These are phyloP conservation scores for Paraurostyla sp. DNA, from an alignment of 73 alveolate genomes.

Conservation along the genomic window DNA sequence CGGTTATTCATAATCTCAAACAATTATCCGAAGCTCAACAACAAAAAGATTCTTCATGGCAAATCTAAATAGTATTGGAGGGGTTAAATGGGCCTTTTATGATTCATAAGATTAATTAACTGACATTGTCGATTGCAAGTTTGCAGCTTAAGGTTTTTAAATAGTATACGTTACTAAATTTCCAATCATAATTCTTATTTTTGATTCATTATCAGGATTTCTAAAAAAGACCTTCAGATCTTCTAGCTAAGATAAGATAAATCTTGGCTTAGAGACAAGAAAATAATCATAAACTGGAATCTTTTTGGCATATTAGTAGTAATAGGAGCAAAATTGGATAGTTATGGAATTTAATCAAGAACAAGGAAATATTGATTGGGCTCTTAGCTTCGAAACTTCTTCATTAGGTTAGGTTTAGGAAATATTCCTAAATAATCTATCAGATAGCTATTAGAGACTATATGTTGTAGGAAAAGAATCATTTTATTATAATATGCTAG, in stretches of 20 bases:
- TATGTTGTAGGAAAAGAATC: not conserved
- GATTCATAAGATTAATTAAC: not conserved
- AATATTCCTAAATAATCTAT: not conserved
- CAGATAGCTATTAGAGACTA: not conserved
- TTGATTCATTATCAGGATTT: not conserved
- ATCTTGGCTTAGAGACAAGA: not conserved
- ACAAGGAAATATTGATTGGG: not conserved
- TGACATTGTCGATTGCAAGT: not conserved
- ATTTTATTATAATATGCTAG: not conserved
- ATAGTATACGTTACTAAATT: not conserved
- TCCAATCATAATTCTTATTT: not conserved
- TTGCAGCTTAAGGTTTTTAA: not conserved
- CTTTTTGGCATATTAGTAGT: not conserved
- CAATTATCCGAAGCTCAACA: not conserved
- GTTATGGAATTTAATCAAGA: slow-evolving; percentile 8
- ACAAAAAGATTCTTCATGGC: not conserved
- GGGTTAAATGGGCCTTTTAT: slow-evolving; percentile 11
- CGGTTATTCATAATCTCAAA: not conserved
- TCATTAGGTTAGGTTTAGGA: not conserved
- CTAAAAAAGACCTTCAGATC: not conserved
- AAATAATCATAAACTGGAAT: not conserved
- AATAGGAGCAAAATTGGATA: not conserved
- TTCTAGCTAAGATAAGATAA: not conserved
- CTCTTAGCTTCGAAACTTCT: not conserved
- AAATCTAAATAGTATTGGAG: not conserved